phyloP scores from a whole-genome alignment of 768 basidiomycete species.

The Lactifluus rugatus region DNA sequence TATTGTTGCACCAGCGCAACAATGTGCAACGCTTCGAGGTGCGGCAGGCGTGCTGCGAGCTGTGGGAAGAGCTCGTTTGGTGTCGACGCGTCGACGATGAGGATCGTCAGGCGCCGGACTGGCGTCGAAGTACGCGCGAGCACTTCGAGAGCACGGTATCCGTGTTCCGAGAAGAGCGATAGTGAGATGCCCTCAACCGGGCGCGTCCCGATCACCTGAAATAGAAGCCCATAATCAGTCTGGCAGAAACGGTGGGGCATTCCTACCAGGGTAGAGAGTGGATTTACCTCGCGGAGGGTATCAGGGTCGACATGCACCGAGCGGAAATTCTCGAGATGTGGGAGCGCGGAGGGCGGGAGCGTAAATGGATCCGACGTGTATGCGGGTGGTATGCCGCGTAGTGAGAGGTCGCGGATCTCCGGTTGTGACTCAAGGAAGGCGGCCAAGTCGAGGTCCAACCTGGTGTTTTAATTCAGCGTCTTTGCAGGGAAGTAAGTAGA shows the following conservation, averaged over 20 bases:
- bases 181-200: constrained; percentile 44
- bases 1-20: constrained; percentile 45
- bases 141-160: constrained; percentile 35
- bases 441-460: constrained; percentile 33
- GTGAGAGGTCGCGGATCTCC: constrained; percentile 40
- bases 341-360: constrained; percentile 36
- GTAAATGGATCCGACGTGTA: constrained; percentile 22
- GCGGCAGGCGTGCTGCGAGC: constrained; percentile 37
- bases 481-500: background rate
- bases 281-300: constrained; percentile 28
- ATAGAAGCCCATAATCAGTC: background rate
- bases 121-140: constrained; percentile 32
- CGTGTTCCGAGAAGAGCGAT: constrained; percentile 38
- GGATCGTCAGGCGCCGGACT: constrained; percentile 43
- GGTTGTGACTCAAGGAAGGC: constrained; percentile 43
- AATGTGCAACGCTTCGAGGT: constrained; percentile 51
- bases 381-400: constrained; percentile 43
- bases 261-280: too few relatives aligned
- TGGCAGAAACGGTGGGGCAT: background rate
- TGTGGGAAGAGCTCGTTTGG: constrained; percentile 36
- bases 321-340: constrained; percentile 40
- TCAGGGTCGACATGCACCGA: constrained; percentile 43
- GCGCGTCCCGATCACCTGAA: constrained; percentile 35
- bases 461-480: background rate
- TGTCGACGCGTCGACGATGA: constrained; percentile 42